phyloP scores from a whole-genome alignment of 2,329 filamentous ascomycete species.

The Aspergillus oerlinghausenensis region DNA sequence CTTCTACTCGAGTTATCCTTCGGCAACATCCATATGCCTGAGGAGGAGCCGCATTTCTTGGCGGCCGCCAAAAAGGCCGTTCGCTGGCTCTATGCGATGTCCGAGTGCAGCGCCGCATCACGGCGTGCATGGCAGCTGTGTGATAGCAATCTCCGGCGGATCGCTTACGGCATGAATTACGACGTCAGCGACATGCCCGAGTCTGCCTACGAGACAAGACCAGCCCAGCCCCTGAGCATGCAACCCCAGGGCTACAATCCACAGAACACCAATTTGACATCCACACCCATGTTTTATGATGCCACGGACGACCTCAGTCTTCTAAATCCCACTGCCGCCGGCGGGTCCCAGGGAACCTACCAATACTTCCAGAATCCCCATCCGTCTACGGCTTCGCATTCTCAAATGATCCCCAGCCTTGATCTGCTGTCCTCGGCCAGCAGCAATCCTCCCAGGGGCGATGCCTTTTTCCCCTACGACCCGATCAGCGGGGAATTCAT shows the following conservation, averaged over 20 bases:
- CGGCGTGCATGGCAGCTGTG: slow-evolving; percentile 42
- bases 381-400: not conserved
- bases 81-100: slow-evolving; percentile 41
- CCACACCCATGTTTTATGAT: not conserved
- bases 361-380: not conserved
- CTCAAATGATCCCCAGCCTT: not conserved
- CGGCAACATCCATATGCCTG: slow-evolving; percentile 40
- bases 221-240: slow-evolving; percentile 6
- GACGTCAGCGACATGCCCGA: slow-evolving; percentile 33
- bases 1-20: slow-evolving; percentile 45
- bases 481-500: slow-evolving; percentile 37
- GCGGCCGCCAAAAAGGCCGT: slow-evolving; percentile 37
- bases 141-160: slow-evolving; percentile 30
- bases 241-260: slow-evolving; percentile 5
- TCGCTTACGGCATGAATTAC: slow-evolving; percentile 32
- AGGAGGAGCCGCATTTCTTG: slow-evolving; percentile 35
- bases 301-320: not conserved
- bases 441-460: slow-evolving; percentile 8
- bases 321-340: not conserved
- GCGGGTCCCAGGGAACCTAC: not conserved
- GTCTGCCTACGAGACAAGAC: slow-evolving; percentile 12
- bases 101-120: slow-evolving; percentile 35
- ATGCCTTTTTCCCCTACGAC: slow-evolving; percentile 36
- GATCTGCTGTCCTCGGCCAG: slow-evolving; percentile 10
- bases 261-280: not conserved